Evolutionary conservation across 2,329 filamentous ascomycete genomes (phyloP), one percentile per base, ranked within the genome.

Genomic region (Phoma sp.): DNA sequence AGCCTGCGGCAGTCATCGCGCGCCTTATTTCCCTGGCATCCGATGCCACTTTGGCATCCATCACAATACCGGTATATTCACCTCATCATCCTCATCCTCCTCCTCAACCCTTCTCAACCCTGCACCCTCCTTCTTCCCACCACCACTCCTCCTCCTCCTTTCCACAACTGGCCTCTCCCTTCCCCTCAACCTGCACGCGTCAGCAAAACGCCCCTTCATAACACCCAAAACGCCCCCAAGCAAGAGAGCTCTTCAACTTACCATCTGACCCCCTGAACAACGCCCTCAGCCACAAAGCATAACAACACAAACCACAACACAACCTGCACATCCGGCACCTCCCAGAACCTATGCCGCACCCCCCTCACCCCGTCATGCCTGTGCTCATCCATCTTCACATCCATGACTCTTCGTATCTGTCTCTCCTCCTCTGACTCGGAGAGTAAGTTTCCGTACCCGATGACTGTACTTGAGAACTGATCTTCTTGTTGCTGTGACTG

Each of bases 71-170:
- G 51, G 45, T 3, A 44, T 48, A 8, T 54, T 54, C 3, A 8
- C 32, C 35, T 54, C 51, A 14, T 54, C 51, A 25, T 54, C 51
- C 8, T 48, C 45, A 14, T 53, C 44, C 4, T 43, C 36, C 14
- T 48, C 44, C 3, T 32, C 25, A 13, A 27, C 13, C 5, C 4
- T 33, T 18, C 13, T 7, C 36, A 11, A 10, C 14, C 18, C 7
- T 7, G 14, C 11, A 4, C 3, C 1, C 1, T 11, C 33, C 2
- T 8, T 25, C 35, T 23, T 40, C 18, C 33, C 27, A 2, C 6
- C 27, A 2, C 6, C 8, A 3, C 3, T 24, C 22, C 9, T 11
- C 7, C 22, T 18, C 4, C 13, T 14, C 3, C 10, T 9, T 22
- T 39, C 9, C 18, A 4, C 4, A 1, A 18, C 9, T 11, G 11